phyloP scores from a whole-genome alignment of 208 protist species.

The Blastocrithidia nonstop region DNA sequence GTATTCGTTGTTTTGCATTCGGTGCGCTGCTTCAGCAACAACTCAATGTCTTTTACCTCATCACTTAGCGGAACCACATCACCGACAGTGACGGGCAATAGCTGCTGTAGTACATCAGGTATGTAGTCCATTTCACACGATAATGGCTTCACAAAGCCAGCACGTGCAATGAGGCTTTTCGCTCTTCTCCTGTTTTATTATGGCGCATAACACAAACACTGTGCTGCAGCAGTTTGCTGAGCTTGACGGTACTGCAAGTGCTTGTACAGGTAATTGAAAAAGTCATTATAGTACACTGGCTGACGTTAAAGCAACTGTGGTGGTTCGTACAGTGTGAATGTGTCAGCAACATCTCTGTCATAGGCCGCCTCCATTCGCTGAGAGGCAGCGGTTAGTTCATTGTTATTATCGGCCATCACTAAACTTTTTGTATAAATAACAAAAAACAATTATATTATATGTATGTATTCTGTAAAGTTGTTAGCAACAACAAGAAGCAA shows the following conservation, averaged over 20 bases:
- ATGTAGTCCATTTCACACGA: conserved; percentile 1
- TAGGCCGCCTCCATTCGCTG: background rate
- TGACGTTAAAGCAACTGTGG: background rate
- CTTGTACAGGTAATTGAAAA: background rate
- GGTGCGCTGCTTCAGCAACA: too few species aligned
- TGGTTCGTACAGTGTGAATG: background rate
- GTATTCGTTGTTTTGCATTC: background rate
- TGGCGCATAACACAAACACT: too few species aligned
- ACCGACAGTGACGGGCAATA: conserved; percentile 10
- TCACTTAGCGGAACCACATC: too few species aligned
- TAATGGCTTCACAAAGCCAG: background rate
- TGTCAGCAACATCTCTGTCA: background rate
- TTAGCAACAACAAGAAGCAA: too few species aligned
- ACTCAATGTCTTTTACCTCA: too few species aligned
- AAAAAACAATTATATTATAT: too few species aligned
- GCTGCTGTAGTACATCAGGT: conserved; percentile 5
- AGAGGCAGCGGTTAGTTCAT: background rate
- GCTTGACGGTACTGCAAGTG: background rate
- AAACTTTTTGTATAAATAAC: background rate
- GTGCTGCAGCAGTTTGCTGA: too few species aligned
- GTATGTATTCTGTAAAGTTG: too few species aligned
- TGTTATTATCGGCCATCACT: background rate
- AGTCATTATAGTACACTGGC: background rate
- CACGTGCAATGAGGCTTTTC: background rate
- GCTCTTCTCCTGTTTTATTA: background rate